Evolutionary conservation across 805 yeast genomes (phyloP), one percentile per base, ranked within the genome.

Genomic region (Candida krabiensis): DNA sequence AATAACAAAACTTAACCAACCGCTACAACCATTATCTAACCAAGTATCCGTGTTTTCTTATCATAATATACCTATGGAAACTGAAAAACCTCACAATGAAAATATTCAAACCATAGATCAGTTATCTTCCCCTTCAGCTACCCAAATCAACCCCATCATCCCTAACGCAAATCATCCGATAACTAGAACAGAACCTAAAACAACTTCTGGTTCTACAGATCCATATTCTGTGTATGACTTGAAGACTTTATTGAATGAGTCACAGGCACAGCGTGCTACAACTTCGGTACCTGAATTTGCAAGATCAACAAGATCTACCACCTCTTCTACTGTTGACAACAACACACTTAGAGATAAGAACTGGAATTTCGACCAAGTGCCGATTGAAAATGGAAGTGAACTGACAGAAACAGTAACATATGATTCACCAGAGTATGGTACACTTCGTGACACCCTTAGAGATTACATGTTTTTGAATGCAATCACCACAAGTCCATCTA

Each of bases 381-480:
- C 9, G 11, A 21, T 21, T 11, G 11, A 11, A 7, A 21, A 21
- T 21, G 11, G 9, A 8, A 21, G 11, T 21, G 24, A 11, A 21
- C 11, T 21, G 24, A 11, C 7, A 21, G 24, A 21, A 21, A 11
- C 24, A 7, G 11, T 11, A 21, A 7, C 24, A 21, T 21, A 17
- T 33, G 36, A 33, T 17, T 21, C 30, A 9, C 49, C 49, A 3
- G 38, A 45, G 19, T 45, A 45, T 30, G 44, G 40, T 8, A 45
- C 38, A 9, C 46, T 64, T 3, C 63, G 59, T 28, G 50, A 52
- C 28, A 63, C 68, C 2, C 48, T 66, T 29, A 53, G 71, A 43
- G 70, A 65, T 38, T 66, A 58, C 38, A 66, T 66, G 70, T 64
- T 62, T 49, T 56, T 66, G n/a, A 65, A 63, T 38, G 69, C 67